Conservation (phyloP, 768 basidiomycete genomes). For the Collybiopsis luxurians region DNA sequence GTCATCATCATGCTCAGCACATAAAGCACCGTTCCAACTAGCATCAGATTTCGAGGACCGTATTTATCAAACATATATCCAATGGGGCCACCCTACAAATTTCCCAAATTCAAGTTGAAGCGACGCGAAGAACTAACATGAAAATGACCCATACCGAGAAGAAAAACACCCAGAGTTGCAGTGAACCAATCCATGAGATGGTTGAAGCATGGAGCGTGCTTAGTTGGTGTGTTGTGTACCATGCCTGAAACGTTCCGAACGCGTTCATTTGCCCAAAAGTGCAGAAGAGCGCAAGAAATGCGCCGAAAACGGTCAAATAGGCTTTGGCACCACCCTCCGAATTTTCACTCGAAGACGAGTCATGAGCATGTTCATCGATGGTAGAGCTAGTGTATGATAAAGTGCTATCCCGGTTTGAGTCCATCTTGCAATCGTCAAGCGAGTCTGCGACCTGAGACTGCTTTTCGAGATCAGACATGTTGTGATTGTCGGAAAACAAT, state of each 20-base stretch:
- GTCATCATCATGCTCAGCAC: constrained; percentile 56
- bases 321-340: constrained; percentile 17
- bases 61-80: constrained; percentile 59
- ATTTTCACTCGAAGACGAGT: background rate
- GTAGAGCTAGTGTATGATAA: background rate
- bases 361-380: background rate
- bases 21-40: constrained; percentile 46
- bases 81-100: constrained; percentile 57
- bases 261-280: constrained; percentile 72
- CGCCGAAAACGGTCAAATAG: constrained; percentile 57
- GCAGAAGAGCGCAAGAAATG: constrained; percentile 63
- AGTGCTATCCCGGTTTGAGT: background rate
- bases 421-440: background rate
- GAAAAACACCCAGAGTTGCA: constrained; percentile 71
- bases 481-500: background rate
- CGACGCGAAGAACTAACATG: background rate
- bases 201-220: constrained; percentile 44
- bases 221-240: constrained; percentile 64
- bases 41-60: constrained; percentile 55
- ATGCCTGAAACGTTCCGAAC: constrained; percentile 71
- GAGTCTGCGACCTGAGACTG: background rate
- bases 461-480: constrained; percentile 3
- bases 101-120: background rate
- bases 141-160: constrained; percentile 47
- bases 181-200: constrained; percentile 70